Evolutionary conservation across 768 basidiomycete species (phyloP).

Genomic region (Leccinum longicurvipes): DNA sequence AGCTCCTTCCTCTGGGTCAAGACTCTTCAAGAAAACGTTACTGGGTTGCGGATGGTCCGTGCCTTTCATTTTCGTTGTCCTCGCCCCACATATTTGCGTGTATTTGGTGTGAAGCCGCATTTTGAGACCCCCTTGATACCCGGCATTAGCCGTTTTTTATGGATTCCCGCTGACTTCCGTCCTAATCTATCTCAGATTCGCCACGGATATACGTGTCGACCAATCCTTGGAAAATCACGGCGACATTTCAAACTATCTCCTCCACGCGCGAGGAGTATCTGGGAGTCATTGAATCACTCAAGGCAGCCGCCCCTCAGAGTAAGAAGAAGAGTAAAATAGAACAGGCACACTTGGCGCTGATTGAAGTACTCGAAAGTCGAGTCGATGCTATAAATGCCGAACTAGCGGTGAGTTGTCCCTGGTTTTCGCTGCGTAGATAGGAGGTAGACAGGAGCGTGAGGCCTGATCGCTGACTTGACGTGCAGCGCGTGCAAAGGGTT

Average conservation of each 20-base stretch:
- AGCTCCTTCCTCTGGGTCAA: conserved; percentile 71
- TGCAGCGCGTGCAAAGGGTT: conserved; percentile 67
- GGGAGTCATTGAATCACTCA: conserved; percentile 59
- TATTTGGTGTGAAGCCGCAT: conserved; percentile 59
- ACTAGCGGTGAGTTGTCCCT: conserved; percentile 53
- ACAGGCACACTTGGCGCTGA: conserved; percentile 56
- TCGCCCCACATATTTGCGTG: conserved; percentile 57
- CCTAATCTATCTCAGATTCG: conserved; percentile 58
- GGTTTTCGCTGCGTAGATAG: conserved; percentile 9
- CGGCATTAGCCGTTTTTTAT: conserved; percentile 35
- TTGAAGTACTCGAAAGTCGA: conserved; percentile 60
- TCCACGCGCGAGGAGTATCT: conserved; percentile 74
- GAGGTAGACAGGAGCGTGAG: conserved; percentile 12
- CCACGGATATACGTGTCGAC: conserved; percentile 81
- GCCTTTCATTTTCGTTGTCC: conserved; percentile 33
- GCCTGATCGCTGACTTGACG: conserved; percentile 23
- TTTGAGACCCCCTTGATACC: conserved; percentile 41
- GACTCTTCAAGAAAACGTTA: conserved; percentile 74
- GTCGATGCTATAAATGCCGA: conserved; percentile 67
- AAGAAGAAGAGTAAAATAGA: conserved; percentile 58
- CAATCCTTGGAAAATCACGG: conserved; percentile 87
- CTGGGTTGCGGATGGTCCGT: conserved; percentile 90
- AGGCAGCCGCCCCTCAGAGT: conserved; percentile 44
- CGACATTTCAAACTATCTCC: conserved; percentile 68
- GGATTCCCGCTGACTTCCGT: conserved; percentile 32